phyloP scores from a whole-genome alignment of 192 early-diverging fungal genomes.

The Coemansia sp. region DNA sequence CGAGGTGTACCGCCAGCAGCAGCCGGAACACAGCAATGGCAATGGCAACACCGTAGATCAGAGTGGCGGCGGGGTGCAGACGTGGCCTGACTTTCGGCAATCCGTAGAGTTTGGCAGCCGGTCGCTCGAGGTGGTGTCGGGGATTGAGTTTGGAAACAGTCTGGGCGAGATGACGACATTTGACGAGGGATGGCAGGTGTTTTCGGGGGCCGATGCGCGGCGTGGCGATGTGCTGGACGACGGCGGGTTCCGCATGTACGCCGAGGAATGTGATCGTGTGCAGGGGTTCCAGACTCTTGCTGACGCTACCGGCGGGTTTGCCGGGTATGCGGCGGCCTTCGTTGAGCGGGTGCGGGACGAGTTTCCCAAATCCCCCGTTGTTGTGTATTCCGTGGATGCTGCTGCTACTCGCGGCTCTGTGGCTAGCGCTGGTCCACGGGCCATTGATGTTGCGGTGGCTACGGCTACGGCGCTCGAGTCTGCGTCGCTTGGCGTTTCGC shows the following conservation, averaged over 20 bases:
- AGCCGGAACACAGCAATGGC: not conserved
- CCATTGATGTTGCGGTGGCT: slow-evolving; percentile 29
- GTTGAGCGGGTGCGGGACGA: slow-evolving; percentile 67
- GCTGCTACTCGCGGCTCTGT: slow-evolving; percentile 3
- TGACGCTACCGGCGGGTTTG: slow-evolving; percentile 65
- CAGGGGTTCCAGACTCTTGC: slow-evolving; percentile 75
- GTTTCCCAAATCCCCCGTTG: slow-evolving; percentile 63
- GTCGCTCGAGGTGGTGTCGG: slow-evolving; percentile 55
- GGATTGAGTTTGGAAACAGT: slow-evolving; percentile 59
- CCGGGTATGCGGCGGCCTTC: slow-evolving; percentile 64
- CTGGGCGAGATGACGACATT: slow-evolving; percentile 59
- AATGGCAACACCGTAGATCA: not conserved
- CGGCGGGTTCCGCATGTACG: slow-evolving; percentile 30
- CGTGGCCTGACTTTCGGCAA: slow-evolving; percentile 83
- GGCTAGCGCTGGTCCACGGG: slow-evolving; percentile 1
- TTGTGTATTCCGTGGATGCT: slow-evolving; percentile 58
- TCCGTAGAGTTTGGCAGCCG: slow-evolving; percentile 71
- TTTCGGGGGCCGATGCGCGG: slow-evolving; percentile 27
- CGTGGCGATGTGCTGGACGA: slow-evolving; percentile 39
- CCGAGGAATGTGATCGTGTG: slow-evolving; percentile 47
- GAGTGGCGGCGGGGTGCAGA: slow-evolving; percentile 13
- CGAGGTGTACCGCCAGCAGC: slow-evolving; percentile 36
- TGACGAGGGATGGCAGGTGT: slow-evolving; percentile 57
- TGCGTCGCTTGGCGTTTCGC: slow-evolving; percentile 36
- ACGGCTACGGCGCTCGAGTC: slow-evolving; percentile 22